phyloP scores from a whole-genome alignment of 768 basidiomycete genomes.

The Boletus coccyginus region DNA sequence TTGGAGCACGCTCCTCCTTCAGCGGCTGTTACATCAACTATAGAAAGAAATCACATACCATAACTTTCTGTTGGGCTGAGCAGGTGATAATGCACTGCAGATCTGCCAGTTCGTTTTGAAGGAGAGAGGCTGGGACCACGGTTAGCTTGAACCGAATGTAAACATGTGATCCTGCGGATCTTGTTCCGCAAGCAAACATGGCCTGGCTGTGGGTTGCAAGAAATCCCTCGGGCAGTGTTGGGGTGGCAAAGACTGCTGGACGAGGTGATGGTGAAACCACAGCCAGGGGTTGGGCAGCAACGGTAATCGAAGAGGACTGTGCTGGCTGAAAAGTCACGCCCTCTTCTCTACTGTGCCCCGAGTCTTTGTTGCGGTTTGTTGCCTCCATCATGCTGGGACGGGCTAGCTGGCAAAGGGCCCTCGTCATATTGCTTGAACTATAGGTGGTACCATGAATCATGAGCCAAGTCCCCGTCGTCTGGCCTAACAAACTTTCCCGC shows the following conservation, averaged over 20 bases:
- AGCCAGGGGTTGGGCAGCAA: neutral
- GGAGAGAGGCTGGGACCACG: neutral
- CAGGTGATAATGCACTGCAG: neutral
- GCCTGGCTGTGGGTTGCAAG: neutral
- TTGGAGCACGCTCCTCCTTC: neutral
- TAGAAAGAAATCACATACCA: neutral
- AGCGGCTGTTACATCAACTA: neutral
- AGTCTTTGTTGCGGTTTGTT: neutral
- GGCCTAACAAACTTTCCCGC: neutral
- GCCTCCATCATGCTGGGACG: no score
- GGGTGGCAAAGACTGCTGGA: neutral
- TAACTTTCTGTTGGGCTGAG: no score
- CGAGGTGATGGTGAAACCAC: no score
- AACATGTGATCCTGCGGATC: neutral
- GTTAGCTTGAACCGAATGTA: neutral
- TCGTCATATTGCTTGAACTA: neutral
- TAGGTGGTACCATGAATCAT: neutral
- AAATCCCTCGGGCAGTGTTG: no score
- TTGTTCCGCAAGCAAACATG: neutral
- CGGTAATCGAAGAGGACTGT: neutral
- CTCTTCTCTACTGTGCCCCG: no score
- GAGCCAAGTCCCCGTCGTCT: neutral
- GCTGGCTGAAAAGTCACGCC: neutral
- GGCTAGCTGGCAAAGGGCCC: neutral
- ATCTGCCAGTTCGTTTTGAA: neutral